phyloP scores from a whole-genome alignment of 331 rosid species.

The Stylosanthes scabra region DNA sequence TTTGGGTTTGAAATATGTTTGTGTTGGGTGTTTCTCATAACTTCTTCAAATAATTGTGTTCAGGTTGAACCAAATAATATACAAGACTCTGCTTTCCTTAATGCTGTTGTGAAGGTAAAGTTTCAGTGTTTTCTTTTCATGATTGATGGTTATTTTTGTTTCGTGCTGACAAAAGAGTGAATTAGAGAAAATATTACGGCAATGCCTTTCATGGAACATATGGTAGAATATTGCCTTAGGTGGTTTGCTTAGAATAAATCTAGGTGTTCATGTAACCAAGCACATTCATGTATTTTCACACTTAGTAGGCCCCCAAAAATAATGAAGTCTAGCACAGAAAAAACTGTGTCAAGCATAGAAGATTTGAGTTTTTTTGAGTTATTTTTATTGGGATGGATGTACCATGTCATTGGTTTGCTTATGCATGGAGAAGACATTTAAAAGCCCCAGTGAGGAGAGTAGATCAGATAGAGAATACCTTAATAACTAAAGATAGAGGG shows the following conservation, averaged over 20 bases:
- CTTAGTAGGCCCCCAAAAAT: no score
- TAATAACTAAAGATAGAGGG: background rate
- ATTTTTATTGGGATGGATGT: no score
- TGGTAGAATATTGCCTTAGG: background rate
- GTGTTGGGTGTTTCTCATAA: background rate
- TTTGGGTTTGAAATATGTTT: no score
- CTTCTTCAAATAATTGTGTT: conserved; percentile 19
- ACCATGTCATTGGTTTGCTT: no score
- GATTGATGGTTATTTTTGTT: background rate
- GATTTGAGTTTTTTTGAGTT: no score
- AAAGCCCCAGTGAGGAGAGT: background rate
- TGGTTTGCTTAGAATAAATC: no score
- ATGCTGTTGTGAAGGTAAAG: conserved; percentile 96
- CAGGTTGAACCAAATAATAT: conserved; percentile 72
- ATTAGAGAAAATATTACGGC: background rate
- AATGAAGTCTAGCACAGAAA: no score
- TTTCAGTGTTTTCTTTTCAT: conserved; percentile 7
- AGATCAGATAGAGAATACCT: background rate
- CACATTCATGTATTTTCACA: no score
- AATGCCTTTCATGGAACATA: background rate
- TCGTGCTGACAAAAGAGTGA: background rate
- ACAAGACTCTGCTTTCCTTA: conserved; percentile 77
- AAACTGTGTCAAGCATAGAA: no score
- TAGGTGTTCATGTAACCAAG: no score
- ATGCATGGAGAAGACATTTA: background rate